A percentile compares a stretch with the other conserved stretches of the same genome.
Conservation (phyloP, 1,284 basidiomycete genomes). For the Mycosarcoma mackinlayi region DNA sequence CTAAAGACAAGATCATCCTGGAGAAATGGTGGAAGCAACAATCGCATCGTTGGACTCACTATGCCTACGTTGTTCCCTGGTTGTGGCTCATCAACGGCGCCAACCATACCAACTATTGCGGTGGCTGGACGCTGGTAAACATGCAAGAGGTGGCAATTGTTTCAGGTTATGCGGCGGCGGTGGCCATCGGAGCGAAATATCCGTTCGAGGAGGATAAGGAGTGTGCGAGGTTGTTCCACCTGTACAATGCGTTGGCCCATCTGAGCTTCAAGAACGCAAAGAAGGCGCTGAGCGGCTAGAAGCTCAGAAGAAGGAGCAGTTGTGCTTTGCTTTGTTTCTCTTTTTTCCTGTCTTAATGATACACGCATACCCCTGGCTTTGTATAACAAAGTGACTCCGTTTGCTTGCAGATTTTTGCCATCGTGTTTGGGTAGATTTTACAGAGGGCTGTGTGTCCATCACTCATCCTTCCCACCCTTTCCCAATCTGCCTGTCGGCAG, state of each 20-base stretch:
- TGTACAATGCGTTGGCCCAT: constrained; percentile 71
- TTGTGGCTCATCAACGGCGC: constrained; percentile 75
- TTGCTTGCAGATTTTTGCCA: too few species aligned
- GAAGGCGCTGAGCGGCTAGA: constrained; percentile 43
- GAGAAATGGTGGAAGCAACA: constrained; percentile 77
- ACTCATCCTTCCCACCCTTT: constrained; percentile 10
- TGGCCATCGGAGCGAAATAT: constrained; percentile 73
- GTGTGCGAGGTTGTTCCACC: constrained; percentile 71
- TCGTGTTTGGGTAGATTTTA: too few species aligned
- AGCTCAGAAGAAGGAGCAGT: neutral
- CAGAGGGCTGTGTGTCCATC: neutral
- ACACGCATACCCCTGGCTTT: constrained; percentile 10
- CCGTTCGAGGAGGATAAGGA: constrained; percentile 68
- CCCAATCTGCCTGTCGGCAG: neutral
- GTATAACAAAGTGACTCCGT: too few species aligned
- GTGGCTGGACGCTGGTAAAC: constrained; percentile 70
- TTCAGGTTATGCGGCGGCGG: constrained; percentile 75
- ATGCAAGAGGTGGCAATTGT: constrained; percentile 76
- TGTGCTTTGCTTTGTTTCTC: neutral
- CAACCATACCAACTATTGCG: constrained; percentile 69
- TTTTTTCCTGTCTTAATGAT: neutral
- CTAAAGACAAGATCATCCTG: constrained; percentile 72
- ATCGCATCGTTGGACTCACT: constrained; percentile 75
- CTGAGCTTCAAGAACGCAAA: constrained; percentile 58
- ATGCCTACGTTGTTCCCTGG: constrained; percentile 73